Evolutionary conservation across 2,329 filamentous ascomycete species (phyloP), one percentile per base, ranked within the genome.

Genomic region (Paecilomyces variotii): DNA sequence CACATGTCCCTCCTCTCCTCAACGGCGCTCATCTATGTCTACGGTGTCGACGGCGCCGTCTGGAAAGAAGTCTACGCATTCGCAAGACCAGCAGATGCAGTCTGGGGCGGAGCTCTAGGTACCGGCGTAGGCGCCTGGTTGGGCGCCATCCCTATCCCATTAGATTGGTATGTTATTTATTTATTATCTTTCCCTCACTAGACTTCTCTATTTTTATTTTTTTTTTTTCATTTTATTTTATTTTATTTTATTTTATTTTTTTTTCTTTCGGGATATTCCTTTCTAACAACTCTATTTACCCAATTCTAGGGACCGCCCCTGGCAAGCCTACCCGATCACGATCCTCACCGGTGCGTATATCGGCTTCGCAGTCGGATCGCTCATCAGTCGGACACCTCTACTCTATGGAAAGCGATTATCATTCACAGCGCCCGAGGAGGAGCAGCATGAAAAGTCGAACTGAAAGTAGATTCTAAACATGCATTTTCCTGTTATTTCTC

Each of bases 241-340:
- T n/a, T n/a, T n/a, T n/a, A n/a, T n/a, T n/a, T n/a, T n/a, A n/a
- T n/a, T n/a, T n/a, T n/a, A n/a, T n/a, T n/a, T n/a, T n/a, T n/a
- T n/a, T n/a, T n/a, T n/a, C n/a, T n/a, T n/a, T n/a, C n/a, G n/a
- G n/a, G 24, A 12, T n/a, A 6, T 24, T 50, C n/a, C 30, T 51
- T 54, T 32, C 52, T 59, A 50, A 58, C 34, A 30, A 25, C 35
- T 39, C 7, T 45, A 19, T 2, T 57, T 54, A 19, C 34, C 30
- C 60, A n/a, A 19, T 32, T 35, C 12, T 62, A 83, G 81, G 82
- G 94, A 99, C 73, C 86, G 94, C n/a, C 91, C 96, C 66, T 99
- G 94, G 94, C 94, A 99, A 83, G 90, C 88, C 73, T 99, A 93
- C 89, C 94, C 94, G 0, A 87, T 97, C 54, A 99, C 94, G 0